Conservation (phyloP, 768 basidiomycete species). For the Leccinum obscurum region DNA sequence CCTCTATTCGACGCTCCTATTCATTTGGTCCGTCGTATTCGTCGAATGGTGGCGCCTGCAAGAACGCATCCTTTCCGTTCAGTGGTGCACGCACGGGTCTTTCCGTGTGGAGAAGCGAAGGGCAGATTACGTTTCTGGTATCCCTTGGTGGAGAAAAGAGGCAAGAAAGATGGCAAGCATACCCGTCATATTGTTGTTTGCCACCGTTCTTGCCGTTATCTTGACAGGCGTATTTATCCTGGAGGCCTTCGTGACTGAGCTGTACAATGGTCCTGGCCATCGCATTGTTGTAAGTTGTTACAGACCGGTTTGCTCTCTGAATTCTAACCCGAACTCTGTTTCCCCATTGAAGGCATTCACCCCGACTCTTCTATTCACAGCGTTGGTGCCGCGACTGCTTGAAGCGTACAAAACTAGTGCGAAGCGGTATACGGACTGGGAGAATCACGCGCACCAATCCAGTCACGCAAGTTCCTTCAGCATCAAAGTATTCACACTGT, state of each 20-base stretch:
- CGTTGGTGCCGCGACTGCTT: conserved; percentile 78
- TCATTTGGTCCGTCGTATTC: conserved; percentile 83
- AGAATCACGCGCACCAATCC: conserved; percentile 85
- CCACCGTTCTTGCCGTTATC: conserved; percentile 62
- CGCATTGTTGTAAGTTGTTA: conserved; percentile 63
- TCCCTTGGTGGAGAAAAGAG: conserved; percentile 76
- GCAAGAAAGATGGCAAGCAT: conserved; percentile 64
- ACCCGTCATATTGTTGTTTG: conserved; percentile 75
- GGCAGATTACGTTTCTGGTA: conserved; percentile 53
- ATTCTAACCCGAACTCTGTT: neutral
- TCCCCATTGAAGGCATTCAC: conserved; percentile 55
- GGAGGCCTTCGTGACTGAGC: conserved; percentile 85
- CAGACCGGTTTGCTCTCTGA: no score
- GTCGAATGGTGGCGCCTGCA: conserved; percentile 92
- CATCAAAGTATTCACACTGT: conserved; percentile 87
- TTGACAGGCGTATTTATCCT: conserved; percentile 83
- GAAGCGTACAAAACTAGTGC: conserved; percentile 71
- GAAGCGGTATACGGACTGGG: conserved; percentile 75
- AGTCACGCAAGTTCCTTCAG: conserved; percentile 79
- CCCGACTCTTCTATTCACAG: conserved; percentile 82
- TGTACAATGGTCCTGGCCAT: conserved; percentile 88
- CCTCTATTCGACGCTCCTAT: conserved; percentile 70
- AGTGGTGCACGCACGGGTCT: conserved; percentile 79
- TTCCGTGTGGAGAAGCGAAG: conserved; percentile 75
- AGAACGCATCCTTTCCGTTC: conserved; percentile 79